Percentiles rank a stretch among this genome's conserved stretches.
These are phyloP conservation scores for Leccinellum luteum DNA, from an alignment of 768 basidiomycete genomes.

Conservation along the genomic window DNA sequence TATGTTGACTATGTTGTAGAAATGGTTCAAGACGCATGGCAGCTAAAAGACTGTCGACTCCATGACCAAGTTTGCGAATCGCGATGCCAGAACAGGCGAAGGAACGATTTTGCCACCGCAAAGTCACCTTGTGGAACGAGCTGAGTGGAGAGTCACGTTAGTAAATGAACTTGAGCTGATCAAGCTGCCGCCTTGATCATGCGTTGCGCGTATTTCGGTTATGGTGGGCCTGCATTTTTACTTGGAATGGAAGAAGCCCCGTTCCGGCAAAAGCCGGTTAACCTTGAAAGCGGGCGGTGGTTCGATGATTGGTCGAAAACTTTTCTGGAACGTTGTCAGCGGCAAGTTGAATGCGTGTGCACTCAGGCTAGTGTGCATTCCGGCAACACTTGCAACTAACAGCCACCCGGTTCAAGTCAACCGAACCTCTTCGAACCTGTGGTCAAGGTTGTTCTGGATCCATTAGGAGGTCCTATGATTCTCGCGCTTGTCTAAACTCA, in stretches of 20 bases:
- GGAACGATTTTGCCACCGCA: background rate
- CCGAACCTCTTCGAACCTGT: too few relatives aligned
- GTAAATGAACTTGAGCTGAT: too few relatives aligned
- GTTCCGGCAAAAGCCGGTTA: background rate
- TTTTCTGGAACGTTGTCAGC: background rate
- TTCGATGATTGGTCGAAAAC: background rate
- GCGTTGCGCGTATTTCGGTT: background rate
- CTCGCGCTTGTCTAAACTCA: too few relatives aligned
- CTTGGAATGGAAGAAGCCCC: background rate
- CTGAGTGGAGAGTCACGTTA: background rate
- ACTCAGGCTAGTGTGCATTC: background rate
- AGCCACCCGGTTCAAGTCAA: too few relatives aligned
- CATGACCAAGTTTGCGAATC: background rate
- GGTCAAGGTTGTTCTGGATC: too few relatives aligned
- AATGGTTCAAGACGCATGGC: background rate
- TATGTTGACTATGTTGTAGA: background rate
- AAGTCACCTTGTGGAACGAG: constrained; percentile 5
- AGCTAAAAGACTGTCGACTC: background rate
- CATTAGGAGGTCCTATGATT: too few relatives aligned
- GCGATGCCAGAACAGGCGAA: too few relatives aligned
- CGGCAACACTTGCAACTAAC: background rate
- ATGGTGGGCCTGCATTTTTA: background rate
- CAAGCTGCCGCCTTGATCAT: too few relatives aligned
- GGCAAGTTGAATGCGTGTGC: background rate
- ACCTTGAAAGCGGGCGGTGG: background rate